A percentile compares a stretch with the other conserved stretches of the same genome.
phyloP scores from a whole-genome alignment of 208 protist genomes.

The Leishmania lainsoni region DNA sequence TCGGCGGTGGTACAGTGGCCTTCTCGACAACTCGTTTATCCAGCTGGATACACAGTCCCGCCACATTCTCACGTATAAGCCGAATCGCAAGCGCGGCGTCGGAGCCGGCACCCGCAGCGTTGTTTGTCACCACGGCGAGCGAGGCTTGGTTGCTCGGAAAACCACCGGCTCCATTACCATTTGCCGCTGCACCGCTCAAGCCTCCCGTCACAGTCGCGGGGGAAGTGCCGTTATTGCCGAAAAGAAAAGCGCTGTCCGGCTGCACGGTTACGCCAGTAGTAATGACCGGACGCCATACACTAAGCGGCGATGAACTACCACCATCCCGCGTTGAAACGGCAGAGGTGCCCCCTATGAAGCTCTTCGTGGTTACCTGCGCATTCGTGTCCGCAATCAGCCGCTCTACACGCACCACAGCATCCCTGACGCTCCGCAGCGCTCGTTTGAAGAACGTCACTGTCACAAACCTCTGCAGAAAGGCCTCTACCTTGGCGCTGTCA shows the following conservation, averaged over 20 bases:
- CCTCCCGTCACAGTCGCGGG: neutral
- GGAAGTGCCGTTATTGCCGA: neutral
- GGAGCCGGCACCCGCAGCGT: neutral
- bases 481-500: conserved; percentile 59
- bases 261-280: neutral
- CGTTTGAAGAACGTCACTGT: conserved; percentile 54
- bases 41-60: conserved; percentile 69
- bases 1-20: conserved; percentile 35
- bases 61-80: conserved; percentile 64
- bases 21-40: conserved; percentile 50
- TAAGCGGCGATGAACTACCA: conserved; percentile 9
- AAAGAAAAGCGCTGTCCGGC: neutral
- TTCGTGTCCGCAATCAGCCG: conserved; percentile 19
- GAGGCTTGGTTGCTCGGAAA: conserved; percentile 28
- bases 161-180: neutral
- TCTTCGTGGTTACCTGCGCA: neutral
- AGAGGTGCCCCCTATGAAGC: neutral
- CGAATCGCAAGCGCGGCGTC: conserved; percentile 21
- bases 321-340: neutral
- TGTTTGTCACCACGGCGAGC: neutral
- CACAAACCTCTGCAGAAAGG: conserved; percentile 70
- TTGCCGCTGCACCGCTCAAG: neutral
- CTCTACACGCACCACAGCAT: conserved; percentile 40
- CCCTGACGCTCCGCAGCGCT: conserved; percentile 40
- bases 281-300: conserved; percentile 5